Conservation (phyloP, 2,329 filamentous ascomycete genomes). For the Venturia oleaginea region DNA sequence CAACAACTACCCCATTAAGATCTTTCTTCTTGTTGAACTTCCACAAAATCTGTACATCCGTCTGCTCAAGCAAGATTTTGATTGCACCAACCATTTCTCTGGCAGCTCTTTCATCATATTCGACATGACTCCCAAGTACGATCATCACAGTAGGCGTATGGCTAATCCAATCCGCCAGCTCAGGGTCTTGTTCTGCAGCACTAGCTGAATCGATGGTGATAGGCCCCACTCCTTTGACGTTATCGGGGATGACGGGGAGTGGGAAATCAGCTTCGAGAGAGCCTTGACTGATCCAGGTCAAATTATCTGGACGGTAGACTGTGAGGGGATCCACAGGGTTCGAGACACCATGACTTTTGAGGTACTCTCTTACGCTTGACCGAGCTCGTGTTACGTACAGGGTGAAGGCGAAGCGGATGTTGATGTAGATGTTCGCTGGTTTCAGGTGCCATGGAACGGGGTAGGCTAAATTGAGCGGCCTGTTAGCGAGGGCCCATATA, state of each 20-base stretch:
- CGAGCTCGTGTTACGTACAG: slow-evolving; percentile 18
- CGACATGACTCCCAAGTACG: slow-evolving; percentile 1
- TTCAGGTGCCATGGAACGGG: slow-evolving; percentile 38
- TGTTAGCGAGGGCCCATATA: not conserved
- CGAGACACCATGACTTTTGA: not conserved
- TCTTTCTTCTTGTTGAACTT: not conserved
- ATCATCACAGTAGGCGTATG: slow-evolving; percentile 10
- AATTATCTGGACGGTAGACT: slow-evolving; percentile 1
- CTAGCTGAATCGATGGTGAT: not conserved
- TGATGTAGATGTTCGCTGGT: slow-evolving; percentile 34
- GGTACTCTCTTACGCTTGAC: slow-evolving; percentile 19
- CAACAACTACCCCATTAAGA: not conserved
- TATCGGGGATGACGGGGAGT: slow-evolving; percentile 4
- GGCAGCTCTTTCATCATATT: slow-evolving; percentile 1
- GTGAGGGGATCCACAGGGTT: slow-evolving; percentile 9
- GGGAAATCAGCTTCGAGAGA: slow-evolving; percentile 7
- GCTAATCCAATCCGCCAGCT: slow-evolving; percentile 1
- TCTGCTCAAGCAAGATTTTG: not conserved
- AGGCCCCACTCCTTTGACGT: slow-evolving; percentile 7
- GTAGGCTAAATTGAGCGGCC: slow-evolving; percentile 23
- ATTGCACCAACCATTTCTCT: slow-evolving; percentile 5
- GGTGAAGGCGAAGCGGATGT: slow-evolving; percentile 22
- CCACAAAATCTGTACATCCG: slow-evolving; percentile 12
- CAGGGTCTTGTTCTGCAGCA: not conserved
- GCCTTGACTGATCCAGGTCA: slow-evolving; percentile 11